Percentiles rank a stretch among this genome's conserved stretches.
These are phyloP conservation scores for Dactylellina haptotyla DNA, from an alignment of 2,329 filamentous ascomycete species.

Conservation along the genomic window DNA sequence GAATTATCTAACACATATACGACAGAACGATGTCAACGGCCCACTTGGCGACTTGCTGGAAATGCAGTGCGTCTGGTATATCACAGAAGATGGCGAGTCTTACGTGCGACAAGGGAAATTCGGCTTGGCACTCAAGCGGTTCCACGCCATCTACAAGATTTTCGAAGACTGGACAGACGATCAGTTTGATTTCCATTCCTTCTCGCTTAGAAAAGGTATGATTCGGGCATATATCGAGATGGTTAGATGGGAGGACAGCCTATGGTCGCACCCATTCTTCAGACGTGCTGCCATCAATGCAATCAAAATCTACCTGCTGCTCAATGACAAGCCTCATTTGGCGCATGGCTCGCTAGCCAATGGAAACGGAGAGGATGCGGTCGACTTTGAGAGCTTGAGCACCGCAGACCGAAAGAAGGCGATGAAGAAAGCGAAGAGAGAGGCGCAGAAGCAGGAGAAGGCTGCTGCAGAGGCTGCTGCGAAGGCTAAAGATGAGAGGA, in stretches of 20 bases:
- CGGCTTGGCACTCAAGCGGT: conserved; percentile 88
- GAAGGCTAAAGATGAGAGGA: conserved; percentile 85
- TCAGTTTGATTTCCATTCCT: conserved; percentile 98
- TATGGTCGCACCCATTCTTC: conserved; percentile 94
- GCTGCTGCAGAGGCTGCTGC: conserved; percentile 80
- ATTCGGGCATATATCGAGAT: conserved; percentile 95
- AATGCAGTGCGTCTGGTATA: conserved; percentile 98
- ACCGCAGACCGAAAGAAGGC: conserved; percentile 83
- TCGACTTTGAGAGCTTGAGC: conserved; percentile 66
- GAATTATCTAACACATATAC: neutral
- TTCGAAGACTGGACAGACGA: conserved; percentile 99
- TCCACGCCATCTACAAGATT: conserved; percentile 86
- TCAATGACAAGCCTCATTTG: conserved; percentile 78
- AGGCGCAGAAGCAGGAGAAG: conserved; percentile 77
- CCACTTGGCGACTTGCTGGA: conserved; percentile 90
- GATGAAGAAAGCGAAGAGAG: conserved; percentile 87
- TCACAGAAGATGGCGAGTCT: conserved; percentile 93
- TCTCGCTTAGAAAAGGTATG: conserved; percentile 95
- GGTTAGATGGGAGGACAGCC: conserved; percentile 91
- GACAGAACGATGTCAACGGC: conserved; percentile 74
- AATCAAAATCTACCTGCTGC: conserved; percentile 79
- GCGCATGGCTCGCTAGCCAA: conserved; percentile 71
- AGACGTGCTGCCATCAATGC: conserved; percentile 83
- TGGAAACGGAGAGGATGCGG: conserved; percentile 64
- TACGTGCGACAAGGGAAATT: conserved; percentile 83